Percentiles rank a stretch among this genome's conserved stretches.
Conservation (phyloP, 305 asterid genomes). For the Striga hermonthica region DNA sequence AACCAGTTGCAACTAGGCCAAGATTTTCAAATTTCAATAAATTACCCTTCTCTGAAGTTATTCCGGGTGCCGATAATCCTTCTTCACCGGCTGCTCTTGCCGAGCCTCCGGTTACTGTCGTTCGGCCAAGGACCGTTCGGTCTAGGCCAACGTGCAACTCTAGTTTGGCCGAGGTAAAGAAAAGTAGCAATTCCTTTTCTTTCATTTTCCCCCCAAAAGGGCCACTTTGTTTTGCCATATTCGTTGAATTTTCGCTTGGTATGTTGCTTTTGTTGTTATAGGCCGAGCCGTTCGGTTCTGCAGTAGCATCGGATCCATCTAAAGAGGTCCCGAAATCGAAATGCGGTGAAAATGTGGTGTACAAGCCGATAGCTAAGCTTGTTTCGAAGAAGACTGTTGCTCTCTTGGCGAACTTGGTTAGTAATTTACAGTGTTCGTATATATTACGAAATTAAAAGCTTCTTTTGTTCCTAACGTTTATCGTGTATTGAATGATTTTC, state of each 20-base stretch:
- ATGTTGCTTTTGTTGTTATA: constrained; percentile 31
- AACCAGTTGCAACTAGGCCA: constrained; percentile 86
- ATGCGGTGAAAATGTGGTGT: constrained; percentile 40
- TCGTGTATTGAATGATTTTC: neutral
- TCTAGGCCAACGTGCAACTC: constrained; percentile 40
- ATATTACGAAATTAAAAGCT: neutral
- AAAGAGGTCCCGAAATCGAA: constrained; percentile 37
- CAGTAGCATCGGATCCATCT: constrained; percentile 33
- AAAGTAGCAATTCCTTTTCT: neutral
- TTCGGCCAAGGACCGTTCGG: constrained; percentile 63
- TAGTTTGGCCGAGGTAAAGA: constrained; percentile 29
- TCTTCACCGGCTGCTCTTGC: constrained; percentile 40
- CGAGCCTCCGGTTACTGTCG: constrained; percentile 42
- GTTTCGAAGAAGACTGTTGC: constrained; percentile 59
- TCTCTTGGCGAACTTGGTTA: constrained; percentile 65
- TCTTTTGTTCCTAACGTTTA: neutral
- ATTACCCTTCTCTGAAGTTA: constrained; percentile 46
- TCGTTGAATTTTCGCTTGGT: neutral
- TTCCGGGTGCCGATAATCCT: constrained; percentile 40
- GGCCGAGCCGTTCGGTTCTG: constrained; percentile 39
- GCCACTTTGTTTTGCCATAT: neutral
- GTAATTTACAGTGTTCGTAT: constrained; percentile 21
- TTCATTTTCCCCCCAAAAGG: constrained; percentile 37
- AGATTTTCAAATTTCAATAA: constrained; percentile 38
- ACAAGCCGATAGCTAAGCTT: constrained; percentile 72